These are phyloP conservation scores for Raddia distichophylla DNA, from an alignment of 176 grass and related monocot species.

Conservation along the genomic window DNA sequence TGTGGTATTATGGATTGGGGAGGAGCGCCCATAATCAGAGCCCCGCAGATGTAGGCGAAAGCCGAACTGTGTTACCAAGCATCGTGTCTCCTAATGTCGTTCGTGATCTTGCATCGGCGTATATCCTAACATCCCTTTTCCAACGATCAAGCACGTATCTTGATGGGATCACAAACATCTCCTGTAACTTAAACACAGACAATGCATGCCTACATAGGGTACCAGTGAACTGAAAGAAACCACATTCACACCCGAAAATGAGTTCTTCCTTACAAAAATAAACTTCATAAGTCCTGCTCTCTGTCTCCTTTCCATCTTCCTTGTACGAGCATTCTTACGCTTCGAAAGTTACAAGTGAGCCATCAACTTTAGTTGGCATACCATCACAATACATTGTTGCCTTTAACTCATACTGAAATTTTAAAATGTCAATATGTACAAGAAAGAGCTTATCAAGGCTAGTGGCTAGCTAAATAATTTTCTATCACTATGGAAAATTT, in stretches of 20 bases:
- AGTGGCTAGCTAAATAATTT: too few species aligned
- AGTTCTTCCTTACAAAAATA: constrained; percentile 65
- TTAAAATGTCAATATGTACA: too few species aligned
- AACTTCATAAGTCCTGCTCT: constrained; percentile 73
- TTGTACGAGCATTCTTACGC: constrained; percentile 89
- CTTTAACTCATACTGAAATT: constrained; percentile 96
- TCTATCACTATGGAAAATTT: too few species aligned
- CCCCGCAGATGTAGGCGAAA: too few species aligned
- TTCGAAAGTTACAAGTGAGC: constrained; percentile 63
- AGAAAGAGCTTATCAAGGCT: too few species aligned
- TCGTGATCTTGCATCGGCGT: too few species aligned
- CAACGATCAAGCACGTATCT: constrained; percentile 82
- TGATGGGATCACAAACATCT: constrained; percentile 82
- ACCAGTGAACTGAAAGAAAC: constrained; percentile 79
- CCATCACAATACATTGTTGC: constrained; percentile 97
- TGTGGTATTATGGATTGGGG: too few species aligned
- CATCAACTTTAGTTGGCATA: constrained; percentile 67
- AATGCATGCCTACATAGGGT: constrained; percentile 90
- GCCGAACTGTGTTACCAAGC: too few species aligned
- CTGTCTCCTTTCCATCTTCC: constrained; percentile 82
- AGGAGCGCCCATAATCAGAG: too few species aligned
- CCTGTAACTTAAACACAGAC: constrained; percentile 89
- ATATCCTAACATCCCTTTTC: too few species aligned
- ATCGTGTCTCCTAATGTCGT: too few species aligned
- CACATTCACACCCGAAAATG: constrained; percentile 76